Conservation (phyloP, 345 rosid genomes). For the Eucalyptus albens region DNA sequence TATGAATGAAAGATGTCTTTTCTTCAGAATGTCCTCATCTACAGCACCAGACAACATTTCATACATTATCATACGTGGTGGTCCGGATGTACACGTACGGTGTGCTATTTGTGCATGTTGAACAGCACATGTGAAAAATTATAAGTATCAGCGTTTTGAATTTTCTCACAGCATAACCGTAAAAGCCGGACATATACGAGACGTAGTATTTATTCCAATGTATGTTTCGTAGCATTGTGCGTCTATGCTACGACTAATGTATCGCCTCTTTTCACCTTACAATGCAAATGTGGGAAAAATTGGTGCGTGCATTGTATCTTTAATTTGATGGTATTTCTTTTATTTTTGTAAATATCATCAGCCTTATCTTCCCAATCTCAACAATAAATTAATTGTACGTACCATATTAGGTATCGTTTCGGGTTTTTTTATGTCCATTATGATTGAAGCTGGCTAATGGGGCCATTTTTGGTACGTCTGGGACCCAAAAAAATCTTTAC, state of each 20-base stretch:
- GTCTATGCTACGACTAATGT: background rate
- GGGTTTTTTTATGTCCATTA: background rate
- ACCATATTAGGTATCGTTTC: background rate
- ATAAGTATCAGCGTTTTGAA: background rate
- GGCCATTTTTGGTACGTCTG: background rate
- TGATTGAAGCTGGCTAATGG: background rate
- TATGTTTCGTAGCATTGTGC: background rate
- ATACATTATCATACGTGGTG: background rate
- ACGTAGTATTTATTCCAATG: background rate
- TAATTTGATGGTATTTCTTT: background rate
- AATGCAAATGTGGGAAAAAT: background rate
- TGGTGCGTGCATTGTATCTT: rapidly evolving
- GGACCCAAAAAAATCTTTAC: background rate
- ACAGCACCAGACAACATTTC: background rate
- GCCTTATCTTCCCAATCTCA: background rate
- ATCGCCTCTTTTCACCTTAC: background rate
- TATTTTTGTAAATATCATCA: background rate
- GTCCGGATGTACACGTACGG: background rate
- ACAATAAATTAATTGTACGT: background rate
- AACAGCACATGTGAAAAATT: background rate
- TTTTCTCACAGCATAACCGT: background rate
- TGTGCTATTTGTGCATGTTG: background rate
- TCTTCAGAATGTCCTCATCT: background rate
- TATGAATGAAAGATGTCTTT: background rate
- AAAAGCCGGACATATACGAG: background rate